Percentiles rank a stretch among this genome's conserved stretches.
These are phyloP conservation scores for Apiotrichum akiyoshidainum DNA, from an alignment of 1,284 basidiomycete species.

Conservation along the genomic window DNA sequence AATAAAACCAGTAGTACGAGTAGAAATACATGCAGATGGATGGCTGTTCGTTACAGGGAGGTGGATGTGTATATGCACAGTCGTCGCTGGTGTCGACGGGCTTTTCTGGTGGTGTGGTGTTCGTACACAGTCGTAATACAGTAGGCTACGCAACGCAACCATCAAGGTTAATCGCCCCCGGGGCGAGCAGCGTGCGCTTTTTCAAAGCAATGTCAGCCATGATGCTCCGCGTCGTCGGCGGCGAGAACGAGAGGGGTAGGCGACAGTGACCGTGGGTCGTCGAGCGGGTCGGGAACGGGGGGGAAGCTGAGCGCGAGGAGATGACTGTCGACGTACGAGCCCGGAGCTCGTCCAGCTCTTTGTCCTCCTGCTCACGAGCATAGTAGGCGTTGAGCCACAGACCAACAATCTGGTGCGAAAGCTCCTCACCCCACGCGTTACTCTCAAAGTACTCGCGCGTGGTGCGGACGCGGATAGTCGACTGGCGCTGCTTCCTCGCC, in stretches of 20 bases:
- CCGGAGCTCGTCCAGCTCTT: background rate
- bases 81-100: too few relatives aligned
- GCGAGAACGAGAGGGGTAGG: background rate
- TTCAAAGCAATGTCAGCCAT: background rate
- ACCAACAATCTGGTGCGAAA: slow-evolving; percentile 5
- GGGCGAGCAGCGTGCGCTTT: background rate
- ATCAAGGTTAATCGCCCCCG: background rate
- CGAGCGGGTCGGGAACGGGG: background rate
- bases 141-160: background rate
- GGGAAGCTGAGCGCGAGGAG: background rate
- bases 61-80: too few relatives aligned
- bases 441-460: slow-evolving; percentile 5
- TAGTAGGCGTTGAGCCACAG: slow-evolving; percentile 10
- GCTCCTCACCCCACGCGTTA: slow-evolving; percentile 10
- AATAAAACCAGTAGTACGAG: too few relatives aligned
- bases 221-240: background rate
- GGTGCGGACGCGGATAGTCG: background rate
- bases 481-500: background rate
- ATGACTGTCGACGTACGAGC: background rate
- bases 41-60: too few relatives aligned
- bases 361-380: background rate
- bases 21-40: too few relatives aligned
- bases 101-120: background rate
- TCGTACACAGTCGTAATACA: background rate
- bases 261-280: background rate